Conservation (phyloP, 2,329 filamentous ascomycete species). For the Botrytis aclada region DNA sequence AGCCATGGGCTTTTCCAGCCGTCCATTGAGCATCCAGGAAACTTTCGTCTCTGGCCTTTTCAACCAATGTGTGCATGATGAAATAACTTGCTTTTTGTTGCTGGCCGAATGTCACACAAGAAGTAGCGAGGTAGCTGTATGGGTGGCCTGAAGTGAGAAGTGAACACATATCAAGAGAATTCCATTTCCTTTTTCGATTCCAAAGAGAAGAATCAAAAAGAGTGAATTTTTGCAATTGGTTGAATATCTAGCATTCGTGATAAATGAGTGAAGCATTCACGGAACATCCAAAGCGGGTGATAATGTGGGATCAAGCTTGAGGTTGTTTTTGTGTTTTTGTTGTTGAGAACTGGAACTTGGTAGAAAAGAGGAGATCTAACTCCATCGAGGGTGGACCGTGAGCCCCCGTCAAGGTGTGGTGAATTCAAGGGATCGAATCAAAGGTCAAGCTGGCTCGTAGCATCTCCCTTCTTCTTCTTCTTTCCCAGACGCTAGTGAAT, state of each 20-base stretch:
- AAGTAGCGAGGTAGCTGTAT: background rate
- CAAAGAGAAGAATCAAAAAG: too few relatives aligned
- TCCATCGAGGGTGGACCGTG: background rate
- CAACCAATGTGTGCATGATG: background rate
- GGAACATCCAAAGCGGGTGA: background rate
- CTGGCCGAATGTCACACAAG: background rate
- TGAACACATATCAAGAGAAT: background rate
- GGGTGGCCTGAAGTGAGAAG: background rate
- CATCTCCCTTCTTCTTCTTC: background rate
- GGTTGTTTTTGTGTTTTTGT: background rate
- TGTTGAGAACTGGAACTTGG: background rate
- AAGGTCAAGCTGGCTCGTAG: background rate
- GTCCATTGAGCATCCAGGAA: background rate
- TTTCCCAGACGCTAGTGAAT: background rate
- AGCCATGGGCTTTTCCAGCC: constrained; percentile 1
- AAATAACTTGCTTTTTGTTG: background rate
- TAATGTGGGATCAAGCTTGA: background rate
- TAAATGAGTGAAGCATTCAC: background rate
- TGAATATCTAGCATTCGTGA: too few relatives aligned
- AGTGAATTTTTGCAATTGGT: background rate
- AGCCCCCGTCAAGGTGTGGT: background rate
- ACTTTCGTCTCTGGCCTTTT: background rate
- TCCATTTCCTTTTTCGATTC: too few relatives aligned
- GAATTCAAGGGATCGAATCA: background rate
- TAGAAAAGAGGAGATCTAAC: background rate